Base-by-base conservation (phyloP, 2,329 filamentous ascomycete genomes). In the Sporothrix humicola region DNA sequence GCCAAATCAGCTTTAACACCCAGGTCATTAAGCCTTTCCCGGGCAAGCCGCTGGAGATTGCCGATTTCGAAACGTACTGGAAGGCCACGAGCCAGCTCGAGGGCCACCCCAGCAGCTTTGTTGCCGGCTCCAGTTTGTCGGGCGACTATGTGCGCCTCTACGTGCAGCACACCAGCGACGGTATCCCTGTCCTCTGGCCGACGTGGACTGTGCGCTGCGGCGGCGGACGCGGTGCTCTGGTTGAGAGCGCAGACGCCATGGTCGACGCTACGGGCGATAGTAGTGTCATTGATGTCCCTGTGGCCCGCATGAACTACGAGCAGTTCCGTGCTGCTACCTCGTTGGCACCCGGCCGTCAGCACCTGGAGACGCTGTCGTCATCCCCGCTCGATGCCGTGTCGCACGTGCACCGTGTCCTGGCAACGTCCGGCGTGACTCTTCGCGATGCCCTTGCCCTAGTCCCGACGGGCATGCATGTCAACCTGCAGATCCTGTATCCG, bases 1-100 rank as follows among this genome's bases (percentile, higher is more conserved):
- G 96, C 6, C 93, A 97, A 79, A 93, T 98, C 77, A 94, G 90
- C 76, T 99, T 99, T 85, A 93, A 93, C 76, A 97, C 94, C 72
- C 95, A 98, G 80, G 94, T 98, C 37, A 97, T 99, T 81, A 98
- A 97, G 79, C 96, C 96, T 0, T 99, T 98, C 83, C 90, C 91
- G 76, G 95, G 96, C 8, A 92, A 94, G 75, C 94, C 96, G 3
- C 85, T 99, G 26, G 96, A 99, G 81, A 98, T 99, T 75, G 97
- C 96, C 0, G 95, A 98, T 79, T 99, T 98, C 78, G 96, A 97
- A 76, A 98, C 96, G 0, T 99, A 99, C 82, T 99, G 96, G 96
- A 99, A 98, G 82, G 95, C 95, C 0, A 99, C 96, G 0, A 97
- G 94, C 79, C 94, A 97, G 78, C 88, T 96, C 66, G 94, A 97